These are phyloP conservation scores for Calonectria fujianensis DNA, from an alignment of 2,329 filamentous ascomycete genomes.

Conservation along the genomic window DNA sequence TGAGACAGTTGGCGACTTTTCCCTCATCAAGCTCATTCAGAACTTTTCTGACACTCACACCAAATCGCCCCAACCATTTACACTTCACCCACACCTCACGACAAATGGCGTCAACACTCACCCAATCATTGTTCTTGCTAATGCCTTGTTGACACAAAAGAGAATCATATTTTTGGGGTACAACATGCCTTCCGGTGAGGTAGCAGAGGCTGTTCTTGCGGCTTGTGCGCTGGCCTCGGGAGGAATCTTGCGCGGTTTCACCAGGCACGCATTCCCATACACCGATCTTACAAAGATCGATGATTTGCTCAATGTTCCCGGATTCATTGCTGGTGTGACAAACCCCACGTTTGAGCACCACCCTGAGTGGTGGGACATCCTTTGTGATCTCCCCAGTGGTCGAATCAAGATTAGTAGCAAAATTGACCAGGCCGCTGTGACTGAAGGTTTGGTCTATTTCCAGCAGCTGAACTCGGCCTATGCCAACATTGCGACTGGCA, in stretches of 20 bases:
- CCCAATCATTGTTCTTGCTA: constrained; percentile 94
- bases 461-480: constrained; percentile 83
- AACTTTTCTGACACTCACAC: constrained; percentile 90
- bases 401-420: constrained; percentile 95
- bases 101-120: constrained; percentile 93
- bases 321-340: constrained; percentile 97
- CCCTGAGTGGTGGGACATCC: constrained; percentile 97
- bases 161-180: constrained; percentile 96
- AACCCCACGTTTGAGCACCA: constrained; percentile 97
- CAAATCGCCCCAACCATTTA: constrained; percentile 89
- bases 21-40: constrained; percentile 96
- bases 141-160: constrained; percentile 96
- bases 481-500: constrained; percentile 68
- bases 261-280: constrained; percentile 96
- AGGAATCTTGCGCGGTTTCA: constrained; percentile 94
- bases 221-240: constrained; percentile 95
- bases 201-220: constrained; percentile 98
- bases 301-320: constrained; percentile 94
- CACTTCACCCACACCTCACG: constrained; percentile 92
- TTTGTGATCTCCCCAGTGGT: constrained; percentile 94
- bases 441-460: constrained; percentile 91
- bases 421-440: constrained; percentile 87
- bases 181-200: constrained; percentile 95
- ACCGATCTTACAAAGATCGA: constrained; percentile 99
- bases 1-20: constrained; percentile 98